Percentiles rank a stretch among this genome's conserved stretches.
Conservation (phyloP, 371 early-diverging fungal species). For the Saksenaea vasiformis region DNA sequence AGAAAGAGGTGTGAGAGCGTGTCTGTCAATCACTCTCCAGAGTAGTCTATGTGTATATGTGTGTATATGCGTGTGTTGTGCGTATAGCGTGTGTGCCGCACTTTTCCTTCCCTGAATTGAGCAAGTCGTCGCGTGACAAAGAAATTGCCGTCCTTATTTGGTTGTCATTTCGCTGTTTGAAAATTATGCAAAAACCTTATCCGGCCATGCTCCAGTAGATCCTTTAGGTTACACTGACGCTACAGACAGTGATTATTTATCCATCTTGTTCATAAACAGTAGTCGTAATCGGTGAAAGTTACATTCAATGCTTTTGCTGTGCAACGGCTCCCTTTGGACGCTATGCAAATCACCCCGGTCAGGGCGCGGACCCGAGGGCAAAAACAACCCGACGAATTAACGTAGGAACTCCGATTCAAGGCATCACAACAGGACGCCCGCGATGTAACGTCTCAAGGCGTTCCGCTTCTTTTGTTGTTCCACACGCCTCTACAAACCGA, state of each 20-base stretch:
- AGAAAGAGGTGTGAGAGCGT: background rate
- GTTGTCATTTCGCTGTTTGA: constrained; percentile 1
- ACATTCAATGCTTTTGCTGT: background rate
- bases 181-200: background rate
- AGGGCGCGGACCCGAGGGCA: background rate
- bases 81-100: background rate
- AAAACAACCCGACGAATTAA: background rate
- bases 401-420: background rate
- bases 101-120: constrained; percentile 5
- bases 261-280: background rate
- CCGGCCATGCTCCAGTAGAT: background rate
- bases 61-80: background rate
- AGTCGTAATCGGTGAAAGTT: background rate
- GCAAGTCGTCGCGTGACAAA: constrained; percentile 1
- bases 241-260: background rate
- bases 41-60: background rate
- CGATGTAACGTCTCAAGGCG: background rate
- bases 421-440: background rate
- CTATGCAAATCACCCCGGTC: background rate
- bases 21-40: background rate
- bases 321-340: background rate
- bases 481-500: background rate
- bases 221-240: background rate
- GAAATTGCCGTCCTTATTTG: background rate
- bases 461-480: background rate